Evolutionary conservation across 176 grass and related monocot genomes (phyloP).

Genomic region (Oryza nivara): DNA sequence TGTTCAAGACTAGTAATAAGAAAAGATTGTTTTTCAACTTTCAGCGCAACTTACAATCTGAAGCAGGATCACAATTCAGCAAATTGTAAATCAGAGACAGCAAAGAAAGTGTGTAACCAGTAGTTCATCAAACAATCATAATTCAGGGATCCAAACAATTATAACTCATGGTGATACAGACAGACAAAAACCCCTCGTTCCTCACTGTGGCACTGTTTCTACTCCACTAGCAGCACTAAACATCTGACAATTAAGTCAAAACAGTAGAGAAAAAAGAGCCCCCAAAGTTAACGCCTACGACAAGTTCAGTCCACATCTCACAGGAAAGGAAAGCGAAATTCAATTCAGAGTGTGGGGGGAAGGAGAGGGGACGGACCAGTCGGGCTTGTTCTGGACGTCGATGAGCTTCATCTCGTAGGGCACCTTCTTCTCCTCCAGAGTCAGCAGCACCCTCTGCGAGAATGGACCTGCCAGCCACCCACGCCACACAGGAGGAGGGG

Average conservation of each 20-base stretch:
- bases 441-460: conserved; percentile 75
- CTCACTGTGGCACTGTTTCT: neutral
- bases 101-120: neutral
- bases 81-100: neutral
- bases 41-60: neutral
- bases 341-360: neutral
- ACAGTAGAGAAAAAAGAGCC: neutral
- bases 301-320: no score
- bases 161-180: neutral
- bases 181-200: neutral
- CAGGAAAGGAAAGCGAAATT: neutral
- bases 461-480: conserved; percentile 59
- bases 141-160: neutral
- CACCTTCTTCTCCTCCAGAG: conserved; percentile 90
- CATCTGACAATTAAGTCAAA: neutral
- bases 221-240: neutral
- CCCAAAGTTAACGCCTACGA: neutral
- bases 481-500: conserved; percentile 3
- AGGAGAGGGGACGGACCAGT: conserved; percentile 49
- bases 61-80: no score
- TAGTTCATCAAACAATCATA: neutral
- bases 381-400: conserved; percentile 76
- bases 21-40: neutral
- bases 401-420: conserved; percentile 76
- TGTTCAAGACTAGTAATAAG: neutral